Evolutionary conservation across 495 filamentous ascomycete species (phyloP), one percentile per base, ranked within the genome.

Genomic region (Aspergillus campestris): DNA sequence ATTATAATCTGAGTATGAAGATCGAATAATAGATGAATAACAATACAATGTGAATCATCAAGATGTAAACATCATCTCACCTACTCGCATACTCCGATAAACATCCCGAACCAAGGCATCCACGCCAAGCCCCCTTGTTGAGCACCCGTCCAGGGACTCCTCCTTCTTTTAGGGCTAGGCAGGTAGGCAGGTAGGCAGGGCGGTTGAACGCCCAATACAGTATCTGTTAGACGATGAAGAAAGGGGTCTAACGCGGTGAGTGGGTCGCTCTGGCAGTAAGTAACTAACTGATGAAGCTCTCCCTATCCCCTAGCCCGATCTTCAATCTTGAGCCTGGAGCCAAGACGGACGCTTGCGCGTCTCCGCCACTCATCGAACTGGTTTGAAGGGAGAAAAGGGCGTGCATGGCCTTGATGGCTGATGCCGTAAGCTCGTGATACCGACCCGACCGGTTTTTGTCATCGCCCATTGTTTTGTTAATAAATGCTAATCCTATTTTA

Each of bases 271-370:
- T 34, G 18, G 18, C 18, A 24, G 18, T 24, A 24, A 24, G 18
- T 24, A 24, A 4, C 1, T 24, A 24, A 24, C 18, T 24, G 18
- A 4, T 24, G 18, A 24, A 24, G 18, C 18, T 24, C 18, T 24
- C 18, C 18, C 18, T 24, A 2, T 24, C 18, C 54, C 62, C 59
- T 63, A 59, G 63, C 57, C 62, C 61, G 58, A 70, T 68, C 65
- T 54, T 49, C 49, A 43, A 36, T 54, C 18, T 24, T 24, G 18
- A 24, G 4, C 2, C 18, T 24, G 18, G 18, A 24, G 64, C 66
- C 68, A 71, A 70, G 68, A 66, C 63, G 60, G 55, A 62, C 53
- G 66, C 66, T 71, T 71, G 67, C 67, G 67, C 61, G 67, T 68
- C 67, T 68, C 67, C 64, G 58, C 55, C 61, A 57, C 53, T 31